Evolutionary conservation across 129 eudicot species (phyloP).

Genomic region (Flaveria robusta): DNA sequence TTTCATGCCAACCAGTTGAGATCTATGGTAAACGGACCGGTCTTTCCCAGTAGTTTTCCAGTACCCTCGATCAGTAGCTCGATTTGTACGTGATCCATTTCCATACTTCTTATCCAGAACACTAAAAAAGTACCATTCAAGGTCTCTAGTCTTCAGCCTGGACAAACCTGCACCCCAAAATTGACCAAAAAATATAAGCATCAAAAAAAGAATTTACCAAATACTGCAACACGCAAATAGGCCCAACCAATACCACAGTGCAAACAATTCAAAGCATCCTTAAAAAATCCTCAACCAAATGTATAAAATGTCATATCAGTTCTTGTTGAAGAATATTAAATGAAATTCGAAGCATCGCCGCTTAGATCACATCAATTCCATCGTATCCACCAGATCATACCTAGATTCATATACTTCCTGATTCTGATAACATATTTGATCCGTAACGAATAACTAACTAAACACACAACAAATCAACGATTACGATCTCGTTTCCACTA

Average conservation of each 20-base stretch:
- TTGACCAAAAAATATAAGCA: slow-evolving; percentile 27
- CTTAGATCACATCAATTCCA: slow-evolving; percentile 19
- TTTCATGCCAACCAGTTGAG: slow-evolving; percentile 79
- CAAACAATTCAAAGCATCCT: slow-evolving; percentile 22
- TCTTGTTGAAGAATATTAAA: slow-evolving; percentile 14
- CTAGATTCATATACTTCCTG: slow-evolving; percentile 5
- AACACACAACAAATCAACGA: slow-evolving; percentile 4
- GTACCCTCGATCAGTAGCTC: slow-evolving; percentile 86
- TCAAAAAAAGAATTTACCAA: background rate
- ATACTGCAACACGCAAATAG: background rate
- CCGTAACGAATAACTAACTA: background rate
- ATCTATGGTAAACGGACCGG: slow-evolving; percentile 71
- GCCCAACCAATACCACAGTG: background rate
- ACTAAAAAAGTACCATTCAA: slow-evolving; percentile 95
- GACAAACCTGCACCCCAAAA: slow-evolving; percentile 56
- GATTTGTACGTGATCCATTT: slow-evolving; percentile 73
- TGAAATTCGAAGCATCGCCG: background rate
- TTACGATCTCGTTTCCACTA: background rate
- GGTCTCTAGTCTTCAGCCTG: slow-evolving; percentile 70
- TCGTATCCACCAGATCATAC: slow-evolving; percentile 16
- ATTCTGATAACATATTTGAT: slow-evolving; percentile 14
- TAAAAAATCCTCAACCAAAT: slow-evolving; percentile 10
- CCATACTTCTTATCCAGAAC: slow-evolving; percentile 86
- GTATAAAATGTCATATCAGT: background rate
- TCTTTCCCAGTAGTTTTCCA: slow-evolving; percentile 99